Percentiles rank a stretch among this genome's conserved stretches.
Evolutionary conservation across 2,329 filamentous ascomycete genomes (phyloP).

Genomic region (Penicillium vulpinum): DNA sequence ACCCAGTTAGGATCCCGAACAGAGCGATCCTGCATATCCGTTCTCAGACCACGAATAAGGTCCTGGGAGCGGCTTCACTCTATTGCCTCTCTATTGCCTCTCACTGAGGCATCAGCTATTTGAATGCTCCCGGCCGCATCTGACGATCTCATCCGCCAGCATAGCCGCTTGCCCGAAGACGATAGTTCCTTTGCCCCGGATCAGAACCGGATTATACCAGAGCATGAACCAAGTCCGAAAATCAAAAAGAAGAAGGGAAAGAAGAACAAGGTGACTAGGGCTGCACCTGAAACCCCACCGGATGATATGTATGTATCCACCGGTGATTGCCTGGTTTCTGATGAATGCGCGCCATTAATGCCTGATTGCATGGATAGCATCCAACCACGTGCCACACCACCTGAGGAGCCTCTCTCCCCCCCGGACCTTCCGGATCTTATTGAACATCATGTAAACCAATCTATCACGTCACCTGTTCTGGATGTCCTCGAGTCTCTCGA

Average conservation of each 20-base stretch:
- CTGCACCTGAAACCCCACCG: conserved; percentile 31
- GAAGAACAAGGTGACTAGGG: conserved; percentile 39
- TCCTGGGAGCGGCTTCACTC: conserved; percentile 33
- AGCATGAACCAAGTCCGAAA: conserved; percentile 38
- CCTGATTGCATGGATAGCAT: conserved; percentile 25
- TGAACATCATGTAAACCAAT: conserved; percentile 25
- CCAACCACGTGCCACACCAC: conserved; percentile 26
- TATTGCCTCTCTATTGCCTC: conserved; percentile 25
- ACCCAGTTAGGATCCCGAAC: neutral
- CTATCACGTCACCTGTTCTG: conserved; percentile 40
- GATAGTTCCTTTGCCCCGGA: conserved; percentile 31
- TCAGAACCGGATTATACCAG: conserved; percentile 26
- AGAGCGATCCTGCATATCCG: conserved; percentile 20
- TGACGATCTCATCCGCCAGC: conserved; percentile 41
- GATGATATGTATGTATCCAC: conserved; percentile 40
- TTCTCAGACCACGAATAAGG: conserved; percentile 36
- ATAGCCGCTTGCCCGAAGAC: conserved; percentile 37
- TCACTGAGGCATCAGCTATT: conserved; percentile 34
- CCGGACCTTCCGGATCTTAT: conserved; percentile 25
- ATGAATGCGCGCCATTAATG: conserved; percentile 12
- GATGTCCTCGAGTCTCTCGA: conserved; percentile 38
- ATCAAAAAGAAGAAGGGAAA: conserved; percentile 44
- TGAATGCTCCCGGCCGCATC: conserved; percentile 46
- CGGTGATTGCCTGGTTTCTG: neutral
- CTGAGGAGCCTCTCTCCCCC: conserved; percentile 33